Base-by-base conservation (phyloP, 257 asterid genomes). In the Penstemon barbatus region DNA sequence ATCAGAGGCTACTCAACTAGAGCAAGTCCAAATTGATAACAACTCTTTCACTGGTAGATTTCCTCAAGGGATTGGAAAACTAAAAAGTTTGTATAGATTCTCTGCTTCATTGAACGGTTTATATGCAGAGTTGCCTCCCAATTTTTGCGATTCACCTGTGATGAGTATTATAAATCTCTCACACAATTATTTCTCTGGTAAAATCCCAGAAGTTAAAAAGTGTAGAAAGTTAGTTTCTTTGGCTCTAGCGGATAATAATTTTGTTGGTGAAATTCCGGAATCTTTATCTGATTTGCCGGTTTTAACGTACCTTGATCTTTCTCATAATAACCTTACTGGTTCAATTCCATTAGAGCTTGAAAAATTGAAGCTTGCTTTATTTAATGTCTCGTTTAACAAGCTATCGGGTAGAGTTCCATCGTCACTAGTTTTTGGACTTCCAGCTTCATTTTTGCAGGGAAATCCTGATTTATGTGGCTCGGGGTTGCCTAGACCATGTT, bases 11-110 rank as follows among this genome's bases (percentile, higher is more conserved):
- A 70, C 80, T 77, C 88, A 81, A 65, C 59, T 91, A 36, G 97
- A 91, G 84, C 96, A 91, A 80, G 95, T 91, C 70, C 95, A 88
- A 83, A 88, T 91, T 77, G 96, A 91, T 76, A 85, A 87, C 80
- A 91, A 88, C 63, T 82, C 91, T 75, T 89, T 91, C 65, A 61
- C 68, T 56, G 71, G 86, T 69, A 66, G 53, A 65, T 77, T 88
- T 79, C 91, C 97, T 53, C 68, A 61, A 6, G 89, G 93, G 38
- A 70, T 91, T 78, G 97, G 97, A n/a, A 72, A 78, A 68, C 49
- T 88, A 9, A 73, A 72, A 70, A 82, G 76, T 66, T 78, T 91
- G 84, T 91, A 91, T 57, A 79, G 96, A 57, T 88, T 91, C 75
- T 88, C 97, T 7, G 95, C 96, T 7, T 85, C 93, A 3, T 77